phyloP scores from a whole-genome alignment of 495 filamentous ascomycete genomes.

The Viridothelium virens region DNA sequence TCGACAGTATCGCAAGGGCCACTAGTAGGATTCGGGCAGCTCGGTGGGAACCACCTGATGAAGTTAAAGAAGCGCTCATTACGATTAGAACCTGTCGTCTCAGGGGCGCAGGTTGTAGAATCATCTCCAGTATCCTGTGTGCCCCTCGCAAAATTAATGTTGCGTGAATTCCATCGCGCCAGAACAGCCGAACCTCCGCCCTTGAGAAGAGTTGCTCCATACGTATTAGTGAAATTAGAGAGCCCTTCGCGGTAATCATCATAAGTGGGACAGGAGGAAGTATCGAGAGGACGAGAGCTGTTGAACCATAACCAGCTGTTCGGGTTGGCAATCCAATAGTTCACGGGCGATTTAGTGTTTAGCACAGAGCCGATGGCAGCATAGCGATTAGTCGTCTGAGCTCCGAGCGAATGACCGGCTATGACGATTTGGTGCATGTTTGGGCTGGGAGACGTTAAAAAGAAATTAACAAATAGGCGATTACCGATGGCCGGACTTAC shows the following conservation, averaged over 20 bases:
- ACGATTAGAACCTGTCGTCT: constrained; percentile 20
- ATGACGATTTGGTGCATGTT: constrained; percentile 26
- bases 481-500: not conserved
- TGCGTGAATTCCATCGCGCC: constrained; percentile 20
- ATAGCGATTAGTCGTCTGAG: constrained; percentile 22
- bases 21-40: constrained; percentile 16
- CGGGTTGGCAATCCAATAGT: constrained; percentile 24
- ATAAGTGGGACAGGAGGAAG: constrained; percentile 19
- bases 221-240: constrained; percentile 21
- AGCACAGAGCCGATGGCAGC: constrained; percentile 19
- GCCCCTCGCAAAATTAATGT: constrained; percentile 18
- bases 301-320: constrained; percentile 23
- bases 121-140: constrained; percentile 22
- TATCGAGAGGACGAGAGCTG: constrained; percentile 16
- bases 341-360: constrained; percentile 17
- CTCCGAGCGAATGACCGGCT: constrained; percentile 23
- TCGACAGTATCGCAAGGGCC: constrained; percentile 23
- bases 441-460: constrained; percentile 3
- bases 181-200: constrained; percentile 18
- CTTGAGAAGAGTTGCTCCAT: constrained; percentile 18
- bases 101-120: constrained; percentile 21
- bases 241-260: constrained; percentile 23
- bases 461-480: not conserved
- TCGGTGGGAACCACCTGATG: constrained; percentile 20
- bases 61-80: constrained; percentile 27